Evolutionary conservation across 345 rosid species (phyloP), one percentile per base, ranked within the genome.

Genomic region (Euclidium syriacum): DNA sequence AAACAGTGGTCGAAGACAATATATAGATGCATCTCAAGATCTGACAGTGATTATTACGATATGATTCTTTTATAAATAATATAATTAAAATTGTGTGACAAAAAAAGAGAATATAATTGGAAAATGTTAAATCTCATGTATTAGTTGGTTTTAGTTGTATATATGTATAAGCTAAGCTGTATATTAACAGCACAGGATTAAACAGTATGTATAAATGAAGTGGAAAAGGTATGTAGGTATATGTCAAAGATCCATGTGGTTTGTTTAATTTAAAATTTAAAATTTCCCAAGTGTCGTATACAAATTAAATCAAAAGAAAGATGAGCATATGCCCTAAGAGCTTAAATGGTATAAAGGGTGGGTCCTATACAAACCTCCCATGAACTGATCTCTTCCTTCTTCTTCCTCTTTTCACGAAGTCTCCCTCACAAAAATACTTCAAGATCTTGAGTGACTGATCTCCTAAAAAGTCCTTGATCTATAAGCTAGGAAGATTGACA

Each of bases 291-390:
- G 60, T 52, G 71, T 57, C 65, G 5, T 49, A 40, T 53, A 63
- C 44, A 70, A 11, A 49, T 55, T 29, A 42, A 54, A 63, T 62
- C 10, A 55, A 35, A 39, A 47, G 50, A 46, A 62, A 62, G 34
- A 47, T 29, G n/a, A 62, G 44, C 42, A 62, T 53, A 70, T 54
- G 64, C 69, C 70, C 69, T 71, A 63, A 32, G n/a, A 35, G 62
- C 68, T 49, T 40, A 64, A 49, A 30, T 56, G 70, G 40, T 71
- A 71, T 71, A 71, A 56, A 71, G 59, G 50, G 70, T 55, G 70
- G 69, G 74, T 55, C 75, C 65, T 39, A 53, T 53, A 64, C 65
- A 40, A 62, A 64, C 59, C 48, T 63, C 70, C 19, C 51, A 67
- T 67, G 58, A 58, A 50, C 58, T 58, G 35, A 67, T 58, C 65